Base-by-base conservation (phyloP, 768 basidiomycete genomes). In the Phallus indusiatus region DNA sequence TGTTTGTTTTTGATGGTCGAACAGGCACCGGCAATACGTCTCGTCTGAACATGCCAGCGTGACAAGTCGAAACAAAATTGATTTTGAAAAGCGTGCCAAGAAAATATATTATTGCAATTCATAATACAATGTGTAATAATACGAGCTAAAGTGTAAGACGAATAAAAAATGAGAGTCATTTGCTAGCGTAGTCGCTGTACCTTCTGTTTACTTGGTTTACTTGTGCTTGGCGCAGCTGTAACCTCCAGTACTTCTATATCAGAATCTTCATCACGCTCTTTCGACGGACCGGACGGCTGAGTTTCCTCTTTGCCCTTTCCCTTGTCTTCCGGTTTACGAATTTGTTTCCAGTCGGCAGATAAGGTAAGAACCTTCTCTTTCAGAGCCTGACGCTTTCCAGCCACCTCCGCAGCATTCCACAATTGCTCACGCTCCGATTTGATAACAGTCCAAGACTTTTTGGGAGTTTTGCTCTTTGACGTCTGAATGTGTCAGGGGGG, bases 1-100 rank as follows among this genome's bases (percentile, higher is more conserved):
- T 96, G 62, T 86, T 94, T 63, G 78, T 83, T 4, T 94, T 95
- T 61, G 91, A 97, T 71, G 91, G 92, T 10, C 82, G 76, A 64
- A 85, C 82, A 1, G 91, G 91, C 24, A 78, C 80, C 20, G 90
- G 84, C 5, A 85, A 85, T 10, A 88, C 90, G 12, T 82, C 72
- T 62, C 72, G 74, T 37, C 75, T 79, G 76, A 71, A 70, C 60
- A 79, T 80, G 75, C 36, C 47, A 14, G 37, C 18, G 14, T 59
- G 22, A 52, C 50, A 51, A 59, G 48, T 57, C 33, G 36, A 16
- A n/a, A 20, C 20, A 22, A 47, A 20, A 14, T 5, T 57, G 50
- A 35, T 37, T 59, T 18, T 18, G 24, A 50, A 59, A 34, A 7
- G 8, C 36, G 20, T 35, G 17, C 24, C n/a, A 56, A 47, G 55